Evolutionary conservation across 192 early-diverging fungal species (phyloP), one percentile per base, ranked within the genome.

Genomic region (Entomortierella parvispora): DNA sequence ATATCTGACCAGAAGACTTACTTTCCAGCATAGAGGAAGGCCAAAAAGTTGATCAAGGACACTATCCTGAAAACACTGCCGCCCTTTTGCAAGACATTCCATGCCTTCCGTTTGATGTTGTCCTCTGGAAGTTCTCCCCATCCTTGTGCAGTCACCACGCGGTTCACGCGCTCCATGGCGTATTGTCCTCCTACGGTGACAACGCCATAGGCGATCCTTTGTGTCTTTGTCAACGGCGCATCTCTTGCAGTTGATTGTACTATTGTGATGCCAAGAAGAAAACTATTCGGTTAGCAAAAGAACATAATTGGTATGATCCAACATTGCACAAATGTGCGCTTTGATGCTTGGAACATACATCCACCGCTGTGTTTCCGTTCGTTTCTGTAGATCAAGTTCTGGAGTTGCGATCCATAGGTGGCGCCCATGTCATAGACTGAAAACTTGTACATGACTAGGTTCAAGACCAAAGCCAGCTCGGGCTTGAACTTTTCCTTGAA

Each of bases 11-110:
- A n/a, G n/a, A 26, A 20, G 26, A 83, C 85, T 68, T 81, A 94
- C 90, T 89, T 92, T 62, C 95, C 95, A 15, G 90, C 87, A 44
- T 88, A 91, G 29, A 98, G 78, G 70, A 96, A 98, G 9, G 88
- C 85, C 26, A 95, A 71, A 70, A 98, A 94, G 70, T 98, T 98
- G 12, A 91, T 42, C 55, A 96, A 64, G 18, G 90, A 86, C 9
- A 89, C 77, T 25, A 86, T 77, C 48, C 86, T 72, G 67, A 83
- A 88, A 17, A 86, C 50, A 9, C 85, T 84, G 76, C 95, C 93
- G n/a, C 85, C 62, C 23, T 81, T 81, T 63, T 91, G 86, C 15
- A 88, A 49, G 25, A 86, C 25, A 54, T 82, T 81, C 85, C 89
- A 92, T 23, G 83, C 32, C 47, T 80, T 80, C 18, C 83, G 77